Base-by-base conservation (phyloP, 2,329 filamentous ascomycete genomes). In the Aspergillus clavatus region DNA sequence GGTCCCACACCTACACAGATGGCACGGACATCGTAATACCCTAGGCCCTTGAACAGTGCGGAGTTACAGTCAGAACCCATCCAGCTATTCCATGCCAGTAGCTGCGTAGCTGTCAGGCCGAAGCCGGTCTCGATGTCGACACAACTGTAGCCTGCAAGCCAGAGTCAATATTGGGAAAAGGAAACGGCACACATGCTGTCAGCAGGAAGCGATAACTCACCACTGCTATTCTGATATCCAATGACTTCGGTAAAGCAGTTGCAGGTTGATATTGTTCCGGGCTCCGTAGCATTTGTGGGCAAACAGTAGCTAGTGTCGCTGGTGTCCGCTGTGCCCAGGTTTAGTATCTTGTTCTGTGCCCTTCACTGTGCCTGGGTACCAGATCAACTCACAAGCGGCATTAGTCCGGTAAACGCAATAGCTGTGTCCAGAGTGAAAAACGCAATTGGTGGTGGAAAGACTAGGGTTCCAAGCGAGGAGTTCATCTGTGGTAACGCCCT, bases 391-490 rank as follows among this genome's bases (percentile, higher is more conserved):
- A 16, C 18, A 23, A 23, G 5, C 5, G 21, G 4, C 8, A 21
- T 24, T 10, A 23, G 10, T 14, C 21, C 8, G 19, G 12, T 27
- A n/a, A 4, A 37, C 40, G 12, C 48, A 51, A 23, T 51, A 48
- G 29, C 48, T 47, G 27, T 38, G 41, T 7, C 38, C 42, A 4
- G 28, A 18, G 33, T 42, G 29, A 7, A 51, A 31, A 4, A 22
- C 27, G 18, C 48, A 51, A 24, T 47, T 42, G 43, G 46, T 49
- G 5, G 35, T 42, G 2, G 27, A 23, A n/a, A 50, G 50, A 42
- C 47, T 50, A 7, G 52, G 42, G 36, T 57, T 57, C 55, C 50
- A 55, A 3, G 40, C 27, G 3, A 42, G 43, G 18, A 57, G 48
- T 19, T 27, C 47, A 24, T 42, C 42, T 19, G 40, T 33, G 23